These are phyloP conservation scores for Fusarium circinatum DNA, from an alignment of 2,329 filamentous ascomycete genomes.

Conservation along the genomic window DNA sequence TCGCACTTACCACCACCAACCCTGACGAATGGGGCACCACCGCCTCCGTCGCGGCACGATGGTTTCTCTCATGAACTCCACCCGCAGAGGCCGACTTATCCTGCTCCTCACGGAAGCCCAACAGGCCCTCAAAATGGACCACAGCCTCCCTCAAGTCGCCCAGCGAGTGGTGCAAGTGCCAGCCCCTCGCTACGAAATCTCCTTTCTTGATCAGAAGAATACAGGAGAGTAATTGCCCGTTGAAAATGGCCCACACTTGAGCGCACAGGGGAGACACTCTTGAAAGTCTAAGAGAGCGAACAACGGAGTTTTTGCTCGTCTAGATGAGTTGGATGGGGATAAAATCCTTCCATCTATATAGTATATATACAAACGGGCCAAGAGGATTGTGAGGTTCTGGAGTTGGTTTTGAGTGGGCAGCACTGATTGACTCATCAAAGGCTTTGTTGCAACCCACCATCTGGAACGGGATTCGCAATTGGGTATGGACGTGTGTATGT, in stretches of 20 bases:
- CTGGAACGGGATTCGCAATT: constrained; percentile 17
- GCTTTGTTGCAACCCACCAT: neutral
- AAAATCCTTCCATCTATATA: neutral
- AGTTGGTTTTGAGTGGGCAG: constrained; percentile 1
- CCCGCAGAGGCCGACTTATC: constrained; percentile 53
- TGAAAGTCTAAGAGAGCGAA: neutral
- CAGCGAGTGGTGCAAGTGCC: constrained; percentile 75
- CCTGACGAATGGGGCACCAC: constrained; percentile 47
- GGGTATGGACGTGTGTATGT: constrained; percentile 8
- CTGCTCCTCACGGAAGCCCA: constrained; percentile 58
- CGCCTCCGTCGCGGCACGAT: constrained; percentile 46
- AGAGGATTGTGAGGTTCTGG: neutral
- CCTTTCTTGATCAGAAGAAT: constrained; percentile 62
- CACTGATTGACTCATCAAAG: constrained; percentile 3
- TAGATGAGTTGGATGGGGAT: neutral
- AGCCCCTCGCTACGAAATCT: constrained; percentile 81
- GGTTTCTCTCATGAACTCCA: constrained; percentile 55
- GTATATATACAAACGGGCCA: neutral
- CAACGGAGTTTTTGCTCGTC: neutral
- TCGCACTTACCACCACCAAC: constrained; percentile 46
- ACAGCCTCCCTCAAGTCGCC: constrained; percentile 49
- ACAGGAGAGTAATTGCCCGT: neutral
- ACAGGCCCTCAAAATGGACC: constrained; percentile 55
- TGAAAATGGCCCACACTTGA: neutral
- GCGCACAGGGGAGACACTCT: neutral